Percentiles rank a stretch among this genome's conserved stretches.
phyloP scores from a whole-genome alignment of 202 grass and related monocot genomes.

The Bolboschoenoplectus hybrid region DNA sequence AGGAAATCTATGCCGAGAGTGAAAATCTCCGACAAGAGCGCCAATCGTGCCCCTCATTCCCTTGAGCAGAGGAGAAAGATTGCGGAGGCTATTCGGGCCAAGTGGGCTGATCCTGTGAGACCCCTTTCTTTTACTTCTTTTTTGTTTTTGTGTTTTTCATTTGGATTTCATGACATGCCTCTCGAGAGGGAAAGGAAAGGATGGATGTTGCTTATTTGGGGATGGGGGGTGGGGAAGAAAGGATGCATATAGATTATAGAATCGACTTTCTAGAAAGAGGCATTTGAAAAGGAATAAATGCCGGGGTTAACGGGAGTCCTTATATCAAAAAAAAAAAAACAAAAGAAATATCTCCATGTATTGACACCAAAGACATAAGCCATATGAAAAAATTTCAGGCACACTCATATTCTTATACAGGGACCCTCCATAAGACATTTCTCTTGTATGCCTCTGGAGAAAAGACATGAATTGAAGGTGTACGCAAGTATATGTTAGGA shows the following conservation, averaged over 20 bases:
- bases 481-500: background rate
- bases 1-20: slow-evolving; percentile 57
- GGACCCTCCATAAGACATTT: background rate
- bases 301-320: no score
- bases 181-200: no score
- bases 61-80: slow-evolving; percentile 84
- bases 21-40: slow-evolving; percentile 38
- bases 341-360: background rate
- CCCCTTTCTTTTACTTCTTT: background rate
- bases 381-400: slow-evolving; percentile 3
- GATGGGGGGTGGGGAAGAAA: background rate
- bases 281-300: no score
- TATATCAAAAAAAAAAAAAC: no score
- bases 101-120: slow-evolving; percentile 89
- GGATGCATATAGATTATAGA: background rate
- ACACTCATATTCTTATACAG: background rate
- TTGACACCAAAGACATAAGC: background rate
- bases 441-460: background rate
- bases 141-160: slow-evolving; percentile 13
- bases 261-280: background rate
- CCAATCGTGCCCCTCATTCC: slow-evolving; percentile 72
- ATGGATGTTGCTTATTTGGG: background rate
- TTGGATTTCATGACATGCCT: background rate
- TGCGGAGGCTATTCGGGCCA: slow-evolving; percentile 84
- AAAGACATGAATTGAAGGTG: background rate